Percentiles rank a stretch among this genome's conserved stretches.
These are phyloP conservation scores for Exophiala alcalophila DNA, from an alignment of 2,329 filamentous ascomycete species.

Conservation along the genomic window DNA sequence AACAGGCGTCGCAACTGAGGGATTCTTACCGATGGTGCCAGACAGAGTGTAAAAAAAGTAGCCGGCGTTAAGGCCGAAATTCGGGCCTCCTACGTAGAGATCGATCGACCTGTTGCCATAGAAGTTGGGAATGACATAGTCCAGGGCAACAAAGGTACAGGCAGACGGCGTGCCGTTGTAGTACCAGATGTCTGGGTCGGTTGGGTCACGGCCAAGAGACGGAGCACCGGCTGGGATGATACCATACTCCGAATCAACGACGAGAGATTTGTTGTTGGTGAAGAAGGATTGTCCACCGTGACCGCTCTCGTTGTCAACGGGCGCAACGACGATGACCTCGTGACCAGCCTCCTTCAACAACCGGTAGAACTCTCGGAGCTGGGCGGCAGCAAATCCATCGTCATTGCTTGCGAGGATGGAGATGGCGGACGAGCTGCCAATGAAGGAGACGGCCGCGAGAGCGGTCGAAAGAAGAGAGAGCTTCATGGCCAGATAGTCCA, in stretches of 20 bases:
- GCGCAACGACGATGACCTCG: slow-evolving; percentile 45
- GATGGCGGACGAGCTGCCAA: slow-evolving; percentile 22
- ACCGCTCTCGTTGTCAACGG: slow-evolving; percentile 45
- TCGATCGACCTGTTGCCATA: slow-evolving; percentile 52
- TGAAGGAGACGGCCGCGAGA: slow-evolving; percentile 11
- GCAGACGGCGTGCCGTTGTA: slow-evolving; percentile 59
- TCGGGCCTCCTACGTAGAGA: slow-evolving; percentile 55
- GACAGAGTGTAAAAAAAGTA: slow-evolving; percentile 54
- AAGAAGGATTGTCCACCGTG: slow-evolving; percentile 47
- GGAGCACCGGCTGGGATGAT: slow-evolving; percentile 49
- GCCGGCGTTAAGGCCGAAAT: slow-evolving; percentile 55
- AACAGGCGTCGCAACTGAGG: neutral
- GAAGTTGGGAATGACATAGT: slow-evolving; percentile 54
- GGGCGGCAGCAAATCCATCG: slow-evolving; percentile 44
- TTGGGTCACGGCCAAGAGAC: slow-evolving; percentile 51
- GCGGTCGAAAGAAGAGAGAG: slow-evolving; percentile 13
- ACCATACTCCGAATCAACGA: slow-evolving; percentile 44
- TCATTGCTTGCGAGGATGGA: slow-evolving; percentile 35
- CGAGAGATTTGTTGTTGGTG: slow-evolving; percentile 44
- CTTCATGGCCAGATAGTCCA: slow-evolving; percentile 8
- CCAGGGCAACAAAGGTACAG: slow-evolving; percentile 55
- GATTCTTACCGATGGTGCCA: slow-evolving; percentile 39
- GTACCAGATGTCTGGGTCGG: slow-evolving; percentile 57
- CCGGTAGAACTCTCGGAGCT: slow-evolving; percentile 44
- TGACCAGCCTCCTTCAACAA: slow-evolving; percentile 39